Base-by-base conservation (phyloP, 805 yeast genomes). In the Nakazawaea populi region DNA sequence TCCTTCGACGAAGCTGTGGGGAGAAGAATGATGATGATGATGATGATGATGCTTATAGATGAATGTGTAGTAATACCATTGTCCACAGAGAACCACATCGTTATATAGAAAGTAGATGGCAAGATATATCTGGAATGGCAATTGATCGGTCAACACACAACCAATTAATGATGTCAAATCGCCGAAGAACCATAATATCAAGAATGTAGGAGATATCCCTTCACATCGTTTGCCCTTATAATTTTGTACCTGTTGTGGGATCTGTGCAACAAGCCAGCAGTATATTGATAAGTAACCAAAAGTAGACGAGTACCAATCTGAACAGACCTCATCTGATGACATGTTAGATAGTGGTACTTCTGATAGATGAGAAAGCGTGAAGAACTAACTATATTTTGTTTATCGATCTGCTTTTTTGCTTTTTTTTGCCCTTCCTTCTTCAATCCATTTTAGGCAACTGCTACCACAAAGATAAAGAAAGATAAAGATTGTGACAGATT, bases 61-160 rank as follows among this genome's bases (percentile, higher is more conserved):
- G 14, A 18, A 29, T 1, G 44, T 46, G 41, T 50, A 50, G 31
- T 50, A 82, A 65, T 80, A 77, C 63, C 75, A 90, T 64, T 91
- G 97, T 4, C 76, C 72, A 45, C 83, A 73, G 31, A 91, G 71
- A 9, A 88, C 70, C 28, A 76, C 49, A 66, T 91, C 97, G 54
- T 87, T 86, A 52, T 74, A 66, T 47, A 92, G 71, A 62, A 87
- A 90, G 66, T 91, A 91, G 2, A 77, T 52, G 0, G 95, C 88
- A 14, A 90, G 69, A 27, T 82, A 69, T 9, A 82, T 76, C 63
- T 90, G 97, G 66, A 90, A 91, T n/a, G 85, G 81, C 44, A 89
- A 70, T 54, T 91, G 97, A 6, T 78, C 63, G 0, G 96, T 89
- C 44, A 89, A 62, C 0, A 87, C 53, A 54, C 96, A 89, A 0